phyloP scores from a whole-genome alignment of 2,329 filamentous ascomycete genomes.

The Clarireedia homoeocarpa region DNA sequence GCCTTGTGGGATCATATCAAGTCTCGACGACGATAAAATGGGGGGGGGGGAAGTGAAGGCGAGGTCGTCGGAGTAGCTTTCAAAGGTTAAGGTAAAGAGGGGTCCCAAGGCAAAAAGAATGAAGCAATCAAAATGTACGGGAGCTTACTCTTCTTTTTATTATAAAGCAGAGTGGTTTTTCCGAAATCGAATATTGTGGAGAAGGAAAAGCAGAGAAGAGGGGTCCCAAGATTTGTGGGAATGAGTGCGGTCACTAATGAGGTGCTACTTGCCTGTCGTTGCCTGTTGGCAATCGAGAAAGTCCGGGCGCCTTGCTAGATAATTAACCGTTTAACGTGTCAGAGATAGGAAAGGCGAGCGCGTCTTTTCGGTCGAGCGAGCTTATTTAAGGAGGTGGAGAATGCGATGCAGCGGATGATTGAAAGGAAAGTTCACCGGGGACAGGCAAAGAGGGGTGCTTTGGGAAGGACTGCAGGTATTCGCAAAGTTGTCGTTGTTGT shows the following conservation, averaged over 20 bases:
- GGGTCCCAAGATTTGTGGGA: background rate
- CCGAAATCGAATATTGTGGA: background rate
- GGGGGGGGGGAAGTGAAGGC: background rate
- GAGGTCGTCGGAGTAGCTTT: background rate
- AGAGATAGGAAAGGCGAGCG: background rate
- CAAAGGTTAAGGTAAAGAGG: background rate
- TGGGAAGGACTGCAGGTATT: background rate
- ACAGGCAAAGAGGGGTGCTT: background rate
- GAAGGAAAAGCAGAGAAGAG: background rate
- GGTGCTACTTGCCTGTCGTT: background rate
- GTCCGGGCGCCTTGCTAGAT: background rate
- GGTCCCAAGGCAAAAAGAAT: background rate
- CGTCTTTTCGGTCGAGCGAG: background rate
- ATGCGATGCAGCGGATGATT: too few species aligned
- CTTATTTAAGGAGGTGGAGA: too few species aligned
- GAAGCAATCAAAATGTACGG: background rate
- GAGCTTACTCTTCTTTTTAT: background rate
- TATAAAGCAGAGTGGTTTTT: background rate
- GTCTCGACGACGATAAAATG: background rate
- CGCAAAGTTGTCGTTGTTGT: background rate
- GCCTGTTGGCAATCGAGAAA: background rate
- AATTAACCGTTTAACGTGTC: too few species aligned
- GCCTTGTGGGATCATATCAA: constrained; percentile 16
- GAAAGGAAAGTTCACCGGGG: too few species aligned
- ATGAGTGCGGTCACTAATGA: background rate